These are phyloP conservation scores for Oxytropis ochrocephala DNA, from an alignment of 306 rosid species.

Conservation along the genomic window DNA sequence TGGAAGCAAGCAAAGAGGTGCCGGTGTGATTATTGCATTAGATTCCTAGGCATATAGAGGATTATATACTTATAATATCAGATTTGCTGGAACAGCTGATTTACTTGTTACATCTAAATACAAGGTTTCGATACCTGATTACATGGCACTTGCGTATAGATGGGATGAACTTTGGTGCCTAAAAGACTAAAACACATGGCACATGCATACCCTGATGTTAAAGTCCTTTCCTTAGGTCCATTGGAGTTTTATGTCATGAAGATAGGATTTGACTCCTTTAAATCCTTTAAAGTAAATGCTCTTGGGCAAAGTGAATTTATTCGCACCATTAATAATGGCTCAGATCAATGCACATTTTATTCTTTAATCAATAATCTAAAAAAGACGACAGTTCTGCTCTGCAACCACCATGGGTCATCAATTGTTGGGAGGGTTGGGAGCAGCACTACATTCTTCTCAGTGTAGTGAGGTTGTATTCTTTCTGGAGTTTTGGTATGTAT, in stretches of 20 bases:
- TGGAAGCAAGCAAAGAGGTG: slow-evolving; percentile 9
- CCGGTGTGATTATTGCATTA: slow-evolving; percentile 7
- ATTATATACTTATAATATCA: too few species aligned
- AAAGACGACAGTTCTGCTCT: too few species aligned
- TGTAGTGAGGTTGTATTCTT: too few species aligned
- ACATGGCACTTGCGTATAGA: not conserved
- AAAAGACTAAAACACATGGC: not conserved
- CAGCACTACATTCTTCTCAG: too few species aligned
- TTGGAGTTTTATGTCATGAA: not conserved
- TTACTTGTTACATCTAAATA: not conserved
- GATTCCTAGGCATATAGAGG: not conserved
- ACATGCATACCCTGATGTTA: not conserved
- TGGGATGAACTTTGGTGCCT: not conserved
- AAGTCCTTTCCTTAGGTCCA: not conserved
- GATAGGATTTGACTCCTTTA: not conserved
- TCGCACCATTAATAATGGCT: too few species aligned
- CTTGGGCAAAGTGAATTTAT: too few species aligned
- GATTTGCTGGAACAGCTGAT: slow-evolving; percentile 6
- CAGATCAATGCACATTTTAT: too few species aligned
- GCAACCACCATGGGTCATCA: too few species aligned
- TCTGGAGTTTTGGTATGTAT: too few species aligned
- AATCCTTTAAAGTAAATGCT: too few species aligned
- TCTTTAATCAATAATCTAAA: too few species aligned
- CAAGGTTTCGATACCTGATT: not conserved
- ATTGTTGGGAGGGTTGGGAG: too few species aligned